Evolutionary conservation across 768 basidiomycete genomes (phyloP), one percentile per base, ranked within the genome.

Genomic region (Glaciozyma martinii): DNA sequence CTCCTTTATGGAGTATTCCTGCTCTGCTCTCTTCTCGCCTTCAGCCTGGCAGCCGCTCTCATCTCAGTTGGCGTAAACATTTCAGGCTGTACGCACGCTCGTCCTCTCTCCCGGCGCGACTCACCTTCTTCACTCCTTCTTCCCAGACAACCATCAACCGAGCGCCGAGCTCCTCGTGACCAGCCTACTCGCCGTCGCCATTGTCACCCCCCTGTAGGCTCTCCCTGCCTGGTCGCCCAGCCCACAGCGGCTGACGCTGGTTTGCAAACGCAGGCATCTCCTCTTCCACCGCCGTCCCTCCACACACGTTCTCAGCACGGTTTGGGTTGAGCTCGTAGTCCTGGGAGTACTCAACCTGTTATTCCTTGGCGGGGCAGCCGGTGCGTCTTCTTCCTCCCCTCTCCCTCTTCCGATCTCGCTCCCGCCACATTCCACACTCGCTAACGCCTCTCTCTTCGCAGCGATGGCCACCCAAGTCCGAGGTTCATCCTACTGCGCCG

Each of bases 21-120:
- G 43, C 8, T 58, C 25, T 56, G 37, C 23, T 37, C 54, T 21
- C 42, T 67, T 43, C 30, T 63, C 52, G n/a, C 62, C 0, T 63
- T 64, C 43, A 30, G 62, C 12, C 58, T 68, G 7, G 27, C 63
- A 5, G 60, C 60, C 8, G 67, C 67, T 2, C 63, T 63, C 52
- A 37, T 64, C 32, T 13, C 37, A 8, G 62, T 49, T 12, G 21
- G 30, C 27, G 60, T 62, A 9, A 32, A 60, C n/a, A 9, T 1
- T 6, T 62, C 56, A 43, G 37, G 46, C 25, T 40, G 40, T 46
- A 33, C 29, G 62, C 61, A n/a, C 49, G 47, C n/a, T 49, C 4
- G 10, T 33, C 18, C 21, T 42, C 10, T 3, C 27, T 1, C 30
- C 3, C 2, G 10, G 21, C 56, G 30, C 13, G 16, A 1, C 25